Conservation (phyloP, 768 basidiomycete species). For the Mycena kentingensis region DNA sequence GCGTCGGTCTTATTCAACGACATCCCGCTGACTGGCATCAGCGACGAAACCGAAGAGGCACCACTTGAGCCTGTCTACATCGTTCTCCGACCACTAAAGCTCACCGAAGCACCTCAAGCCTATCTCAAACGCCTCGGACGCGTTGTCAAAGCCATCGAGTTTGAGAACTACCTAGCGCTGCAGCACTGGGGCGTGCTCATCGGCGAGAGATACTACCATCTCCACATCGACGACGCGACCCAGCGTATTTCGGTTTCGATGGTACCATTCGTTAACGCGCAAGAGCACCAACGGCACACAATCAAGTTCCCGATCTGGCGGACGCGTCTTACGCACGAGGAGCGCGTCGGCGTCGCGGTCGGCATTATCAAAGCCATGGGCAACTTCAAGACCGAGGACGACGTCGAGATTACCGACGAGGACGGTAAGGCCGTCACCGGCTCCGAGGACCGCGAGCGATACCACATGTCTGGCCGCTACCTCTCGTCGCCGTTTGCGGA, state of each 20-base stretch:
- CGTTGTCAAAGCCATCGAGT: slow-evolving; percentile 20
- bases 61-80: slow-evolving; percentile 21
- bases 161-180: slow-evolving; percentile 19
- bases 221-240: slow-evolving; percentile 20
- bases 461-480: slow-evolving; percentile 19
- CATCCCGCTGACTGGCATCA: background rate
- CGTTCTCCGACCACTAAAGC: slow-evolving; percentile 20
- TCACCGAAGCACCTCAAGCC: slow-evolving; percentile 14
- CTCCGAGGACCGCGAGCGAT: slow-evolving; percentile 18
- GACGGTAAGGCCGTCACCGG: slow-evolving; percentile 9
- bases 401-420: slow-evolving; percentile 23
- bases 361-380: slow-evolving; percentile 23
- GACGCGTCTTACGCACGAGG: slow-evolving; percentile 17
- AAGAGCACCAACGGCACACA: slow-evolving; percentile 11
- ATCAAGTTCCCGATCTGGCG: slow-evolving; percentile 22
- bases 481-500: slow-evolving; percentile 5
- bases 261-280: slow-evolving; percentile 11
- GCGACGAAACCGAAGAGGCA: slow-evolving; percentile 8
- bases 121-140: slow-evolving; percentile 12
- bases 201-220: slow-evolving; percentile 20
- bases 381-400: slow-evolving; percentile 10
- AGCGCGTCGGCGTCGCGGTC: slow-evolving; percentile 20
- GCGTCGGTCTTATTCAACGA: background rate
- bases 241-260: slow-evolving; percentile 18
- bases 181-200: slow-evolving; percentile 24